A percentile compares a stretch with the other conserved stretches of the same genome.
These are phyloP conservation scores for Diaporthe destruens DNA, from an alignment of 2,329 filamentous ascomycete species.

Conservation along the genomic window DNA sequence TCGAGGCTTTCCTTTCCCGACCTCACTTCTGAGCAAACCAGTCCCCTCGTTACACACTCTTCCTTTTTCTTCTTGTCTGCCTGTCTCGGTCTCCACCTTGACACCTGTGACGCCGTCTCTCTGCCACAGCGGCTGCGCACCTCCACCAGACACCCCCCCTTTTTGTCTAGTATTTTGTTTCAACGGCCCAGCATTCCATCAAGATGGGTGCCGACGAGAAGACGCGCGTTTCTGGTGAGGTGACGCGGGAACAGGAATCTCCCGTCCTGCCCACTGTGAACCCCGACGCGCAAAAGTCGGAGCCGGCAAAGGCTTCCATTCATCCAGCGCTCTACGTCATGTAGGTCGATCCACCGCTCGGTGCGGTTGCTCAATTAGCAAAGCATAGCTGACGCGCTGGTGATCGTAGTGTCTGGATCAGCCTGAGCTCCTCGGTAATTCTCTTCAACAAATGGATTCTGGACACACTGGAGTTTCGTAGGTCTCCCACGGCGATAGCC, in stretches of 20 bases:
- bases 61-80: constrained; percentile 7
- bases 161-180: neutral
- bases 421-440: constrained; percentile 92
- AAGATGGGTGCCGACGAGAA: constrained; percentile 82
- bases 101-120: constrained; percentile 20
- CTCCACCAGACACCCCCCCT: constrained; percentile 25
- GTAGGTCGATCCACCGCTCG: constrained; percentile 57
- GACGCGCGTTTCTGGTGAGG: constrained; percentile 84
- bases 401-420: constrained; percentile 84
- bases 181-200: constrained; percentile 36
- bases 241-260: constrained; percentile 69
- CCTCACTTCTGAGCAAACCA: constrained; percentile 32
- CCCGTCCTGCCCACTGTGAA: constrained; percentile 85
- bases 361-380: neutral
- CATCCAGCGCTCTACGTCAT: constrained; percentile 89
- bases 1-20: constrained; percentile 7
- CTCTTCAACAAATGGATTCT: constrained; percentile 99
- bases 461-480: constrained; percentile 85
- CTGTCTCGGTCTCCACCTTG: constrained; percentile 8
- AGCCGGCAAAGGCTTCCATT: constrained; percentile 73
- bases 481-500: constrained; percentile 51
- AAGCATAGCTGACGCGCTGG: neutral
- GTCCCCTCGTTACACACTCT: constrained; percentile 40
- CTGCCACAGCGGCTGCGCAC: constrained; percentile 3
- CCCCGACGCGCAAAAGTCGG: constrained; percentile 78